Conservation (phyloP, 2,329 filamentous ascomycete species). For the Ceratocystis variospora region DNA sequence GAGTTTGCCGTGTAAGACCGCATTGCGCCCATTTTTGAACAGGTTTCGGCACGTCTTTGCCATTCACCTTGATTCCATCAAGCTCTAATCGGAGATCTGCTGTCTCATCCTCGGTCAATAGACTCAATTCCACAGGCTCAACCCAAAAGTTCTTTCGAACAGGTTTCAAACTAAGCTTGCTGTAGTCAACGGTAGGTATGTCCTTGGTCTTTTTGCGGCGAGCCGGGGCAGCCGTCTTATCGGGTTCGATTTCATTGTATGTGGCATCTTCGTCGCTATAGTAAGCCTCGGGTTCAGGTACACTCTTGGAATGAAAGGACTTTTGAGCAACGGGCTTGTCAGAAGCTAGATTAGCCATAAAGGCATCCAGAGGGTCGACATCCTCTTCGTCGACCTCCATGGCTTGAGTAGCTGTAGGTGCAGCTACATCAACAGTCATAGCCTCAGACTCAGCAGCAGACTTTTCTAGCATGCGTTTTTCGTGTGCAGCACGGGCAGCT, state of each 20-base stretch:
- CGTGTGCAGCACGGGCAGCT: slow-evolving; percentile 70
- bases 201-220: slow-evolving; percentile 81
- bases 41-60: slow-evolving; percentile 78
- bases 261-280: slow-evolving; percentile 73
- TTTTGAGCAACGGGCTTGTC: slow-evolving; percentile 25
- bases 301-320: slow-evolving; percentile 30
- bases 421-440: slow-evolving; percentile 21
- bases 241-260: slow-evolving; percentile 36
- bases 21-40: slow-evolving; percentile 96
- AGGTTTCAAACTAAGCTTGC: slow-evolving; percentile 68
- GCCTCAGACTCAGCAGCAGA: slow-evolving; percentile 20
- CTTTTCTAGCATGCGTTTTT: slow-evolving; percentile 51
- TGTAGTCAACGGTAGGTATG: slow-evolving; percentile 74
- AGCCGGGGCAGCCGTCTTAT: slow-evolving; percentile 38
- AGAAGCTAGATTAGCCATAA: slow-evolving; percentile 63
- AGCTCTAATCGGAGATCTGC: slow-evolving; percentile 70
- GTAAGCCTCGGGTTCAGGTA: slow-evolving; percentile 65
- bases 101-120: slow-evolving; percentile 75
- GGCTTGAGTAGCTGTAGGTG: slow-evolving; percentile 26
- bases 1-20: slow-evolving; percentile 70
- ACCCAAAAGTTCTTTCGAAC: slow-evolving; percentile 94
- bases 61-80: slow-evolving; percentile 88
- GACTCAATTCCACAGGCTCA: slow-evolving; percentile 69
- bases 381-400: slow-evolving; percentile 47
- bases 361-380: slow-evolving; percentile 87